Evolutionary conservation across 2,329 filamentous ascomycete genomes (phyloP).

Genomic region (Arthrobotrys pseudoclavata): DNA sequence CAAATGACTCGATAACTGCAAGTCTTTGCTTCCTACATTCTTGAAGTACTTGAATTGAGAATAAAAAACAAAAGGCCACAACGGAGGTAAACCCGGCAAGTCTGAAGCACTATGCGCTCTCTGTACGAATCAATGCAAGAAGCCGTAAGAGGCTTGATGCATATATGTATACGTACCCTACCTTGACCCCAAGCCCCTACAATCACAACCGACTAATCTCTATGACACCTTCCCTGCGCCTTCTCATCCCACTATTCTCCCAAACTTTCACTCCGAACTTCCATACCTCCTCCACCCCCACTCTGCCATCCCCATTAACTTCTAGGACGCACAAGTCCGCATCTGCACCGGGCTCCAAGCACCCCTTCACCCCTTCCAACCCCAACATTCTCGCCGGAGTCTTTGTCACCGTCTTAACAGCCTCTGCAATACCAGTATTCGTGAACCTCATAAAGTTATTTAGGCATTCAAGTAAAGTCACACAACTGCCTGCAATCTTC

Average conservation of each 20-base stretch:
- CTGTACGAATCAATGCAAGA: conserved; percentile 19
- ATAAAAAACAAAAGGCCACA: not conserved
- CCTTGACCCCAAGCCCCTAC: not conserved
- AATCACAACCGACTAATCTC: conserved; percentile 45
- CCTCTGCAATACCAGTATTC: conserved; percentile 76
- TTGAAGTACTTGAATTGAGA: not conserved
- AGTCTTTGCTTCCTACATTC: not conserved
- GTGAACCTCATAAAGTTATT: conserved; percentile 85
- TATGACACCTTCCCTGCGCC: conserved; percentile 32
- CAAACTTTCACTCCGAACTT: conserved; percentile 56
- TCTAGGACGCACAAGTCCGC: conserved; percentile 54
- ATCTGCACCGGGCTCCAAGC: conserved; percentile 46
- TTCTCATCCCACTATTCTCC: conserved; percentile 26
- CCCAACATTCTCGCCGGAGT: conserved; percentile 84
- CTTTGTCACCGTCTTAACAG: conserved; percentile 78
- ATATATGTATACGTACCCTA: conserved; percentile 2
- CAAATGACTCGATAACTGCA: conserved; percentile 3
- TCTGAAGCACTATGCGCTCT: conserved; percentile 12
- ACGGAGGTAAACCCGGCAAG: conserved; percentile 4
- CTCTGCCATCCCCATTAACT: conserved; percentile 36
- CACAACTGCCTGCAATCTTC: conserved; percentile 81
- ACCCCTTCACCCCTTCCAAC: conserved; percentile 76
- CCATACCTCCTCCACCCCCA: conserved; percentile 56
- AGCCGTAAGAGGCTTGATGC: not conserved
- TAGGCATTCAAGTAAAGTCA: conserved; percentile 82